phyloP scores from a whole-genome alignment of 257 asterid species.

The Euphrasia confusa region DNA sequence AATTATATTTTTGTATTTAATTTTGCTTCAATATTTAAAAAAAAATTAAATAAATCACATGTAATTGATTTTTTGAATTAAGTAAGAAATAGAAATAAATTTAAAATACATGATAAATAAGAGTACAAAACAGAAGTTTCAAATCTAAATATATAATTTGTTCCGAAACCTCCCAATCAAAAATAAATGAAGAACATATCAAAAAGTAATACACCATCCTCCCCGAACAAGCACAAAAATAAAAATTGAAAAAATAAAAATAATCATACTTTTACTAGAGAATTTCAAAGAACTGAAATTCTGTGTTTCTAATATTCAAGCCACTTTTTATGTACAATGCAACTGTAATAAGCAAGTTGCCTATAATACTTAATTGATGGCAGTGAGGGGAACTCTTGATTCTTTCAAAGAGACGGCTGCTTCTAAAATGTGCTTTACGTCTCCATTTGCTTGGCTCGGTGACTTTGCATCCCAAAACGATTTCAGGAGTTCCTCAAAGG shows the following conservation, averaged over 20 bases:
- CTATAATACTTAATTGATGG: constrained; percentile 40
- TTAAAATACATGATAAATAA: too few relatives aligned
- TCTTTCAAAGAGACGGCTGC: constrained; percentile 58
- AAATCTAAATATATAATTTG: neutral
- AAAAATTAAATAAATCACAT: too few relatives aligned
- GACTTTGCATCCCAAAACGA: constrained; percentile 79
- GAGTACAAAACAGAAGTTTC: too few relatives aligned
- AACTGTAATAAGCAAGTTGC: constrained; percentile 18
- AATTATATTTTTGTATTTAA: too few relatives aligned
- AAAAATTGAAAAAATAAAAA: constrained; percentile 5
- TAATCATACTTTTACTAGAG: constrained; percentile 5
- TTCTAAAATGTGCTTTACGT: constrained; percentile 53
- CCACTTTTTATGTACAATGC: constrained; percentile 31
- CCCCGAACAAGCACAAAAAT: constrained; percentile 22
- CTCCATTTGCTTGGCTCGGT: constrained; percentile 74
- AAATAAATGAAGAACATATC: neutral
- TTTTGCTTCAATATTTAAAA: too few relatives aligned
- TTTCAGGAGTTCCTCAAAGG: constrained; percentile 74
- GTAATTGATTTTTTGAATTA: too few relatives aligned
- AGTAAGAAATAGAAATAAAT: too few relatives aligned
- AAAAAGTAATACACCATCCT: neutral
- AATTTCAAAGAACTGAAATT: constrained; percentile 32
- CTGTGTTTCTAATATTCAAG: constrained; percentile 21
- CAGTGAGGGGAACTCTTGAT: constrained; percentile 73
- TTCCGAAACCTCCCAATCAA: too few relatives aligned